Percentiles rank a stretch among this genome's conserved stretches.
Evolutionary conservation across 352 stramenopile genomes (phyloP).

Genomic region (Globisporangium mamillatum): DNA sequence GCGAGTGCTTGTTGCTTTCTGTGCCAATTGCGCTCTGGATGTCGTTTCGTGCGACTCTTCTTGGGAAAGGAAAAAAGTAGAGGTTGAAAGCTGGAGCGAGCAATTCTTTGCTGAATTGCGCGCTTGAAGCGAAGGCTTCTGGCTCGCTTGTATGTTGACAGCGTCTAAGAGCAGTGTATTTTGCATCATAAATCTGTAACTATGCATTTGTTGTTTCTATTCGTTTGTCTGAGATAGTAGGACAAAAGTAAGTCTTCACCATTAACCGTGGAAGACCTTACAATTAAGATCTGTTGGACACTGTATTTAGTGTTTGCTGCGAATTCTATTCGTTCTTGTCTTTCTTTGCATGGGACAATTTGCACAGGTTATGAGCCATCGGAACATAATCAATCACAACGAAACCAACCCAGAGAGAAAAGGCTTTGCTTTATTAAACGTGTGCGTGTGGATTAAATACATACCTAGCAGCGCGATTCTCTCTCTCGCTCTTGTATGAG

Average conservation of each 20-base stretch:
- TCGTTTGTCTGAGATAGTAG: too few species aligned
- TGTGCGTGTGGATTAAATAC: not conserved
- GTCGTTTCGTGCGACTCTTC: not conserved
- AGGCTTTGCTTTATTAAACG: not conserved
- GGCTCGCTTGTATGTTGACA: not conserved
- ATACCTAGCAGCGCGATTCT: too few species aligned
- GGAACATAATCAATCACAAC: not conserved
- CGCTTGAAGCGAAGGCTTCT: not conserved
- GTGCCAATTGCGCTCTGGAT: not conserved
- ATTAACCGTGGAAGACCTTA: too few species aligned
- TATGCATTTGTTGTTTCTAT: not conserved
- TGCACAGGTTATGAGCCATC: not conserved
- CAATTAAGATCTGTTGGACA: not conserved
- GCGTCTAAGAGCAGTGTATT: not conserved
- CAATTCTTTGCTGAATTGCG: not conserved
- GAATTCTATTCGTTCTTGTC: not conserved
- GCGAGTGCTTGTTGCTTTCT: not conserved
- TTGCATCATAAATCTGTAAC: not conserved
- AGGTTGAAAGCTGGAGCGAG: not conserved
- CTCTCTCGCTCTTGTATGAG: too few species aligned
- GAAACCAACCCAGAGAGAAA: not conserved
- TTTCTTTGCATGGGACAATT: not conserved
- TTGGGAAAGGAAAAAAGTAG: not conserved
- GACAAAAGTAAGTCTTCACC: too few species aligned
- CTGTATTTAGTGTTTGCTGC: not conserved